Percentiles rank a stretch among this genome's conserved stretches.
phyloP scores from a whole-genome alignment of 2,329 filamentous ascomycete species.

The Colletotrichum sansevieriae region DNA sequence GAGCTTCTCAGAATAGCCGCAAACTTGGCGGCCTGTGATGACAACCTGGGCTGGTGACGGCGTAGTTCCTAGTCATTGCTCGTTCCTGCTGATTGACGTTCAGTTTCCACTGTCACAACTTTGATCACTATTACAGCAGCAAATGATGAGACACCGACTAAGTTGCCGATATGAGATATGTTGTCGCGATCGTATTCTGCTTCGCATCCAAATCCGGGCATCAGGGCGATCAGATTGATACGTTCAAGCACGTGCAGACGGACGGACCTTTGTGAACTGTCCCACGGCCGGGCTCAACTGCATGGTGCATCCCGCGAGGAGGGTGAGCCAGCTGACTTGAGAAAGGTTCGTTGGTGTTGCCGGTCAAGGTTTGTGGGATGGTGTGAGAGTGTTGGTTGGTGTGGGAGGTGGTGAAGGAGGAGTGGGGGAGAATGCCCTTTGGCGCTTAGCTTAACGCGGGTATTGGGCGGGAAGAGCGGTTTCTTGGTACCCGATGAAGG shows the following conservation, averaged over 20 bases:
- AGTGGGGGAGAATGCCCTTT: background rate
- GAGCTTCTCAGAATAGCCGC: too few relatives aligned
- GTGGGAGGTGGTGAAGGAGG: background rate
- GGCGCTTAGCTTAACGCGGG: conserved; percentile 32
- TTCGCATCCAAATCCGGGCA: conserved; percentile 2
- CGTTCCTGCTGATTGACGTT: too few relatives aligned
- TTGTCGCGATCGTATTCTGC: conserved; percentile 3
- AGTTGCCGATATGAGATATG: background rate
- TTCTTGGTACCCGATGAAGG: conserved; percentile 34
- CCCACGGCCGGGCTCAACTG: conserved; percentile 14
- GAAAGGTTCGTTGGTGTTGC: conserved; percentile 5
- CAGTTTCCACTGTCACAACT: too few relatives aligned
- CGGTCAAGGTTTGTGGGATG: background rate
- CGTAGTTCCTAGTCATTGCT: too few relatives aligned
- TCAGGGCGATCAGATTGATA: conserved; percentile 20
- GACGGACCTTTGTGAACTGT: conserved; percentile 3
- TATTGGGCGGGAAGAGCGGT: conserved; percentile 26
- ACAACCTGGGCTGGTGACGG: too few relatives aligned
- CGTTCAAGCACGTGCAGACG: conserved; percentile 11
- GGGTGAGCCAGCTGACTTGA: too few relatives aligned
- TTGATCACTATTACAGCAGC: too few relatives aligned
- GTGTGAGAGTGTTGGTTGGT: background rate
- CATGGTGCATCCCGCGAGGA: conserved; percentile 10
- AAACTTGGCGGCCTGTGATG: too few relatives aligned
- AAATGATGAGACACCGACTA: too few relatives aligned